A percentile compares a stretch with the other conserved stretches of the same genome.
phyloP scores from a whole-genome alignment of 2,329 filamentous ascomycete genomes.

The Claviceps maximensis region DNA sequence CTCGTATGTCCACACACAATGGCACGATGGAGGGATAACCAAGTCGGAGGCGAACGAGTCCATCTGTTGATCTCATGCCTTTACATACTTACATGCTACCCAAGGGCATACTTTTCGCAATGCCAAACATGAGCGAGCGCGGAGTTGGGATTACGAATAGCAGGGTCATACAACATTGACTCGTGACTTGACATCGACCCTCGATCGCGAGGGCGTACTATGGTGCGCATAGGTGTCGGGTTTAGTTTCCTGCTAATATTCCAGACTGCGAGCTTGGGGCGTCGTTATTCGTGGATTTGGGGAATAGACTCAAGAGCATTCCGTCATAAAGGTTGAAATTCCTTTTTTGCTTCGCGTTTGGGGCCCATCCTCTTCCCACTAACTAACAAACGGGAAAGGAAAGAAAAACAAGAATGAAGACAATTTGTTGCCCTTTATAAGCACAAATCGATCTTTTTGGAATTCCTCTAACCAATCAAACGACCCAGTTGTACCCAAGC shows the following conservation, averaged over 20 bases:
- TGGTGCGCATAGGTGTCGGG: conserved; percentile 3
- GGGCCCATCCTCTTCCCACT: background rate
- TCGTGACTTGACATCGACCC: conserved; percentile 2
- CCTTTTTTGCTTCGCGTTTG: background rate
- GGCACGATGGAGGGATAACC: no score
- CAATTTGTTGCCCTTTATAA: background rate
- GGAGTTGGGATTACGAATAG: background rate
- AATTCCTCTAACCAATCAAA: background rate
- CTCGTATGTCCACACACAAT: background rate
- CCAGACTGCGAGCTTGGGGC: background rate
- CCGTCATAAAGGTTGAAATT: background rate
- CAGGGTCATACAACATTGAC: conserved; percentile 2
- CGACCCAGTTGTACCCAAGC: background rate
- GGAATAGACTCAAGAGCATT: background rate
- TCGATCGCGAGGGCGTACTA: conserved; percentile 1
- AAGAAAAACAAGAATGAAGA: no score
- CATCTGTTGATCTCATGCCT: no score
- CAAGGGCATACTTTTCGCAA: background rate
- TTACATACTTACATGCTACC: no score
- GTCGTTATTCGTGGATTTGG: background rate
- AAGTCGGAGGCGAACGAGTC: no score
- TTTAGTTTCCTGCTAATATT: background rate
- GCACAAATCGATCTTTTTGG: background rate
- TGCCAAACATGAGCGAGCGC: background rate
- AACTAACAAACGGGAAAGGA: background rate